Evolutionary conservation across 208 protist genomes (phyloP).

Genomic region (Leishmania martiniquensis): DNA sequence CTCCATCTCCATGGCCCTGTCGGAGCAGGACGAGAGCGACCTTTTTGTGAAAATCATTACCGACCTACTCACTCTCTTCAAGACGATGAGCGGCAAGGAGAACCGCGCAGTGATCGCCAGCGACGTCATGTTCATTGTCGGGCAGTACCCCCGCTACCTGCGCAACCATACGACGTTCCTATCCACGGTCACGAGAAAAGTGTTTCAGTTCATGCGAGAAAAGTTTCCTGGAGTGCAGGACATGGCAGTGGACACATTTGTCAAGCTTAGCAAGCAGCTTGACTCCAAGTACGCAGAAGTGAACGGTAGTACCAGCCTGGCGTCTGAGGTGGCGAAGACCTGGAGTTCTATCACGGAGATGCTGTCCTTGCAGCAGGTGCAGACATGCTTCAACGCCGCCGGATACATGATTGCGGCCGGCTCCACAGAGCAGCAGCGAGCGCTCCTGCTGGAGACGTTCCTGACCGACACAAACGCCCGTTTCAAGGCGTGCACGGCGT

Average conservation of each 20-base stretch:
- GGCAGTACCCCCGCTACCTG: constrained; percentile 99
- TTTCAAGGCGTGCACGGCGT: constrained; percentile 72
- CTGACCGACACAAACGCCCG: constrained; percentile 91
- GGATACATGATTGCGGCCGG: constrained; percentile 94
- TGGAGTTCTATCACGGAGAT: constrained; percentile 92
- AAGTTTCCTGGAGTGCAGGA: constrained; percentile 99
- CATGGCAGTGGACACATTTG: constrained; percentile 99
- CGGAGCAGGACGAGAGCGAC: constrained; percentile 96
- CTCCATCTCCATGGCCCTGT: constrained; percentile 96
- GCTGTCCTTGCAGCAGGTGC: constrained; percentile 92
- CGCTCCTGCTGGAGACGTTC: constrained; percentile 75
- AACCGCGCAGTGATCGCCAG: constrained; percentile 99
- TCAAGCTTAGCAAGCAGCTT: constrained; percentile 98
- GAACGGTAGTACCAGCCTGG: constrained; percentile 62
- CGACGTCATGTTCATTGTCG: constrained; percentile 99
- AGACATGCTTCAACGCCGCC: constrained; percentile 98
- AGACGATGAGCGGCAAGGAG: constrained; percentile 95
- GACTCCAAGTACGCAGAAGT: constrained; percentile 84
- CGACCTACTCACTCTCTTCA: constrained; percentile 97
- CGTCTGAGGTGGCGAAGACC: constrained; percentile 92
- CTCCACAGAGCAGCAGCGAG: constrained; percentile 33
- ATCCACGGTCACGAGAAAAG: constrained; percentile 98
- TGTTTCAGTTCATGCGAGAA: constrained; percentile 99
- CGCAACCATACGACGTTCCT: constrained; percentile 98
- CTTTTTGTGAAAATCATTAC: constrained; percentile 99